phyloP scores from a whole-genome alignment of 2,329 filamentous ascomycete genomes.

The Kalaharituber pfeilii region DNA sequence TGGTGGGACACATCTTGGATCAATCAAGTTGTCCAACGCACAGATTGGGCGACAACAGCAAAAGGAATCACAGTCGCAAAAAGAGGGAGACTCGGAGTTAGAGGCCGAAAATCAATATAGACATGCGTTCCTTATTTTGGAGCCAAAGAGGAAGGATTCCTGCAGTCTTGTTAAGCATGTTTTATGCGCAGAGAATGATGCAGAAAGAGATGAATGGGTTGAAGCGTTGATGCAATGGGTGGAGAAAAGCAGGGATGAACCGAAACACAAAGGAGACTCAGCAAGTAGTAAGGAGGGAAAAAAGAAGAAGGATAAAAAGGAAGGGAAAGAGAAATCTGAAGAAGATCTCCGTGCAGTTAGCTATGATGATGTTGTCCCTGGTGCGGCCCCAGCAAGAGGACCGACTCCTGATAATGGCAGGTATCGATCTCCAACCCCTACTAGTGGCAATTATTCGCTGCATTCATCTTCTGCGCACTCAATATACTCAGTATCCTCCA shows the following conservation, averaged over 20 bases:
- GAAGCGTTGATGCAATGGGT: constrained; percentile 79
- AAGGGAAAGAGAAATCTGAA: constrained; percentile 26
- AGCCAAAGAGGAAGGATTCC: constrained; percentile 92
- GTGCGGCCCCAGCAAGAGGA: constrained; percentile 16
- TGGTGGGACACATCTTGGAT: constrained; percentile 76
- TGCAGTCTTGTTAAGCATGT: constrained; percentile 79
- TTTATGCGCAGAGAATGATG: constrained; percentile 84
- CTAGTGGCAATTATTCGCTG: neutral
- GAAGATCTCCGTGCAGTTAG: constrained; percentile 39
- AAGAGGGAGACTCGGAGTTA: constrained; percentile 49
- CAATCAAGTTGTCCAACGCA: constrained; percentile 76
- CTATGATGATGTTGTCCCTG: constrained; percentile 34
- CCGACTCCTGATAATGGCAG: constrained; percentile 16
- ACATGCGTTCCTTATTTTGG: constrained; percentile 84
- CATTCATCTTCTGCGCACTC: neutral
- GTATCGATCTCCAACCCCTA: neutral
- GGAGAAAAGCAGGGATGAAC: constrained; percentile 43
- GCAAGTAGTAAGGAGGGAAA: constrained; percentile 26
- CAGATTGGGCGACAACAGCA: constrained; percentile 86
- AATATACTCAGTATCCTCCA: constrained; percentile 16
- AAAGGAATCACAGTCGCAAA: constrained; percentile 41
- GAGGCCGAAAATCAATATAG: constrained; percentile 69
- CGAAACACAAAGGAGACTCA: constrained; percentile 23
- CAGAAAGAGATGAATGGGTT: constrained; percentile 86
- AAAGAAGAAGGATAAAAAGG: constrained; percentile 24